Base-by-base conservation (phyloP, 306 rosid species). In the Begonia masoniana region DNA sequence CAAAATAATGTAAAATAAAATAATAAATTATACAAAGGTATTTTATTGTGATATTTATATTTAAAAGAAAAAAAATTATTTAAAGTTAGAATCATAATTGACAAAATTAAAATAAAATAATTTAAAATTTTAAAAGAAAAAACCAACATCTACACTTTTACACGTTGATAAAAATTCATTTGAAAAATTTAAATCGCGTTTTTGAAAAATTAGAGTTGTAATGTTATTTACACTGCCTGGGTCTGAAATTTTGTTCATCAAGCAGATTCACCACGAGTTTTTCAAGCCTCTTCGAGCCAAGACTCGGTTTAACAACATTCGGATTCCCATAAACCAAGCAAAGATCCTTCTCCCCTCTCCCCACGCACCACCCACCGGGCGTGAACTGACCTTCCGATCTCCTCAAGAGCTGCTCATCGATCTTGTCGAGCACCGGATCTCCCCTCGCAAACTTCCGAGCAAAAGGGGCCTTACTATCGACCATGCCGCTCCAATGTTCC, bases 331-430 rank as follows among this genome's bases (percentile, higher is more conserved):
- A 64, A 71, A 70, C 62, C 31, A 59, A 48, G 68, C 96, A 81
- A 0, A 65, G 69, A 71, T 82, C 79, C 50, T 65, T 75, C 13
- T 72, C 70, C 14, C 77, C 89, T 43, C 55, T 71, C 31, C 79
- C 89, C 6, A 71, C 48, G 15, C 96, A 86, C 92, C 92, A 83
- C 43, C 77, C 95, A 15, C 95, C 94, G 0, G 78, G 85, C 1
- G 94, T 75, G 31, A 89, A 63, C 55, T 31, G 78, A 24, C 81
- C 73, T 1, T 65, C 62, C 12, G 83, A 42, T 68, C 85, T 82
- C 65, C 71, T 57, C 50, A 82, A 54, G 8, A 89, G 76, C 59
- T 78, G 76, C 63, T 46, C 47, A 26, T 89, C 95, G 26, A 82
- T 89, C 64, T 64, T 89, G 60, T 80, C 15, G 3, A 89, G 94